Percentiles rank a stretch among this genome's conserved stretches.
Conservation (phyloP, 768 basidiomycete species). For the Tylopilus balloui region DNA sequence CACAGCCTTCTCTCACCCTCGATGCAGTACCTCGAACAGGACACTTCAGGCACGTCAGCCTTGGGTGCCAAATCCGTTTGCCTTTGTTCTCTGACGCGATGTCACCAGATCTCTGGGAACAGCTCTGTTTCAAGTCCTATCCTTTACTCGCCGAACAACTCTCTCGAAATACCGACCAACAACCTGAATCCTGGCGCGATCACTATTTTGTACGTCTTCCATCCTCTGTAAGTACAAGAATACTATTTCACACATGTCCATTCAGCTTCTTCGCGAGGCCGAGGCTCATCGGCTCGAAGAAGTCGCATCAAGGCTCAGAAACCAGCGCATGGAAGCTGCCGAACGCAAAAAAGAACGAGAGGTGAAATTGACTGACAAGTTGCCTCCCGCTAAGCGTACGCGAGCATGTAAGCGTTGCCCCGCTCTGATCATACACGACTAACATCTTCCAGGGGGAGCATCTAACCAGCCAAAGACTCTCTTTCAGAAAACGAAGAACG, state of each 20-base stretch:
- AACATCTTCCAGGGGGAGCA: constrained; percentile 34
- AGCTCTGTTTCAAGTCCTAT: constrained; percentile 58
- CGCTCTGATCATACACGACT: constrained; percentile 7
- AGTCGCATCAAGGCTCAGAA: constrained; percentile 56
- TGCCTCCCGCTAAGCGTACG: constrained; percentile 63
- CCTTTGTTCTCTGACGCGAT: constrained; percentile 5
- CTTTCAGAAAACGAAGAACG: constrained; percentile 71
- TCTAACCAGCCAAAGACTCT: constrained; percentile 56
- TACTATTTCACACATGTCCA: constrained; percentile 8
- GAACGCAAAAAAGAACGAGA: constrained; percentile 74
- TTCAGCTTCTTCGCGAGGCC: constrained; percentile 50
- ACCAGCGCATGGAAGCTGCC: constrained; percentile 62
- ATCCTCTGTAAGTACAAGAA: not conserved
- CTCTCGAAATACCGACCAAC: constrained; percentile 35
- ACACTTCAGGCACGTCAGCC: constrained; percentile 48
- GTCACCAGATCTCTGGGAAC: constrained; percentile 60
- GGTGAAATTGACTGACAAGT: constrained; percentile 67
- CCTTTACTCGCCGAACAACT: constrained; percentile 50
- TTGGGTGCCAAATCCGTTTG: not conserved
- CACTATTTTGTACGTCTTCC: constrained; percentile 55
- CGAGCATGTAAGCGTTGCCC: constrained; percentile 47
- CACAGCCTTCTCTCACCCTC: constrained; percentile 13
- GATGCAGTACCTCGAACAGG: constrained; percentile 47
- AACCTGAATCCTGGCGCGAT: constrained; percentile 63
- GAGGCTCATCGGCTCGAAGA: constrained; percentile 66